Conservation (phyloP, 1,284 basidiomycete genomes). For the Cryptococcus sp. region DNA sequence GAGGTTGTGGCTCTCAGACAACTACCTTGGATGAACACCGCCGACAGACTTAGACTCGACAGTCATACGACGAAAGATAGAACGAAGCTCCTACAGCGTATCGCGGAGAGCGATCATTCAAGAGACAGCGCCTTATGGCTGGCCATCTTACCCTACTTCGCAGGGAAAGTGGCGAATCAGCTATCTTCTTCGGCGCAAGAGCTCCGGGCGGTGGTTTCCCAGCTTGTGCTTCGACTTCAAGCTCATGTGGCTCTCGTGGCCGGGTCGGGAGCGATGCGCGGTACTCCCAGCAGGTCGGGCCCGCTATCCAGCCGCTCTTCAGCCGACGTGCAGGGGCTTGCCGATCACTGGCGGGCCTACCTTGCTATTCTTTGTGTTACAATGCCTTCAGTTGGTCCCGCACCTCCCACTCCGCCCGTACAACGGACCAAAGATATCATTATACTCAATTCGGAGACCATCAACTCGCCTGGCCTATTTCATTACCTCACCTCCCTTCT, state of each 20-base stretch:
- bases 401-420: constrained; percentile 62
- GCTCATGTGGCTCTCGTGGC: constrained; percentile 49
- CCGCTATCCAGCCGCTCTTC: constrained; percentile 18
- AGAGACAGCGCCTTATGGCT: constrained; percentile 54
- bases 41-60: constrained; percentile 42
- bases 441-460: constrained; percentile 43
- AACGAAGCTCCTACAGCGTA: constrained; percentile 32
- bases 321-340: constrained; percentile 64
- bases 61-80: constrained; percentile 23
- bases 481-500: constrained; percentile 83
- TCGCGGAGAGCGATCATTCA: constrained; percentile 53
- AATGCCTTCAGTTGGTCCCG: constrained; percentile 41
- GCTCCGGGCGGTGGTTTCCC: constrained; percentile 48
- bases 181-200: constrained; percentile 50
- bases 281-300: constrained; percentile 15
- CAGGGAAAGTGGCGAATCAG: constrained; percentile 45
- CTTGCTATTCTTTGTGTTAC: constrained; percentile 79
- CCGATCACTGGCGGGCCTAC: constrained; percentile 88
- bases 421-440: constrained; percentile 54
- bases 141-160: constrained; percentile 51
- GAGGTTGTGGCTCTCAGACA: constrained; percentile 39
- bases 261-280: constrained; percentile 31
- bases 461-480: constrained; percentile 72
- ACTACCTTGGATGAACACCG: constrained; percentile 40
- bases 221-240: constrained; percentile 52